Percentiles rank a stretch among this genome's conserved stretches.
phyloP scores from a whole-genome alignment of 257 asterid species.

The Euphrasia confusa region DNA sequence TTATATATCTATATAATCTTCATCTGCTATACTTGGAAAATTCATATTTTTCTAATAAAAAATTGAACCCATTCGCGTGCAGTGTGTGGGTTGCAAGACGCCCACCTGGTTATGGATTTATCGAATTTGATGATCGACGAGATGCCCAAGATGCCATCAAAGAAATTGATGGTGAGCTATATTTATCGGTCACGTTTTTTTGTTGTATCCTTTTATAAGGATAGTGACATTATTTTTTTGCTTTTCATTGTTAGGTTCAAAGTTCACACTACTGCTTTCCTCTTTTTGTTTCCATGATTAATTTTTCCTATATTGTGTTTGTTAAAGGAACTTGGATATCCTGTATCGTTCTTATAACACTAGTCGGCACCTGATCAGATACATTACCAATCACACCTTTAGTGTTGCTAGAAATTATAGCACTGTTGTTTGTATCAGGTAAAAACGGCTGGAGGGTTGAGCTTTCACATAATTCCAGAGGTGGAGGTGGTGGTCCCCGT shows the following conservation, averaged over 20 bases:
- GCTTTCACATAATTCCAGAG: conserved; percentile 85
- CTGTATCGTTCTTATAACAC: neutral
- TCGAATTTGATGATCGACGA: conserved; percentile 83
- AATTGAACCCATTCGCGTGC: conserved; percentile 21
- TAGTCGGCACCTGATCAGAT: too few species aligned
- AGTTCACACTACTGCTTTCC: neutral
- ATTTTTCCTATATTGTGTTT: neutral
- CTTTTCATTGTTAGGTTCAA: neutral
- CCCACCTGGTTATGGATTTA: conserved; percentile 92
- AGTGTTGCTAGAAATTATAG: neutral
- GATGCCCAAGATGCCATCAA: conserved; percentile 94
- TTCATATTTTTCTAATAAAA: neutral
- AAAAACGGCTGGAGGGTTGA: conserved; percentile 98
- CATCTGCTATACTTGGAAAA: neutral
- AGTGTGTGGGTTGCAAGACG: conserved; percentile 99
- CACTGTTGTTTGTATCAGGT: conserved; percentile 38
- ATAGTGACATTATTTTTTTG: neutral
- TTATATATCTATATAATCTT: neutral
- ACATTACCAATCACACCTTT: neutral
- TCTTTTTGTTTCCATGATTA: neutral
- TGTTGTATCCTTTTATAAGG: neutral
- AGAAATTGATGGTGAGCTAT: conserved; percentile 59
- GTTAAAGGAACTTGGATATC: neutral
- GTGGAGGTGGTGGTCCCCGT: conserved; percentile 43
- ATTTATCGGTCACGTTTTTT: neutral